Conservation (phyloP, 768 basidiomycete species). For the Leucogyrophana mollusca region DNA sequence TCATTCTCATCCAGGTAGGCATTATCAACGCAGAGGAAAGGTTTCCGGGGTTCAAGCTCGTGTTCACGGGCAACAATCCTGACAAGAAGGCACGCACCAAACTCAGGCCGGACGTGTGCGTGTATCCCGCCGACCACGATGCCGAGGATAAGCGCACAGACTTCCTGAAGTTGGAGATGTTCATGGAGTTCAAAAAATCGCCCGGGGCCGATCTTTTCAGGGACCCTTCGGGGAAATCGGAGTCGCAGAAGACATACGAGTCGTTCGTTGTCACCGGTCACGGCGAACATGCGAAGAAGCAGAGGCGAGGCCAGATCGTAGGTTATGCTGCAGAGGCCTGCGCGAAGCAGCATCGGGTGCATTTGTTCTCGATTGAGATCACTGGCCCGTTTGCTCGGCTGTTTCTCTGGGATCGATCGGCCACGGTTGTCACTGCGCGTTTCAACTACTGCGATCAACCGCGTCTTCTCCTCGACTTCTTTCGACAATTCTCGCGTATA, state of each 20-base stretch:
- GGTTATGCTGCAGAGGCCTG: background rate
- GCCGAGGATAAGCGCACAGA: background rate
- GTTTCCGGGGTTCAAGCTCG: too few species aligned
- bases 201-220: constrained; percentile 1
- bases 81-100: too few species aligned
- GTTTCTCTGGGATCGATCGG: background rate
- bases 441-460: too few species aligned
- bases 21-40: too few species aligned
- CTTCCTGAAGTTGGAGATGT: constrained; percentile 1
- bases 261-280: background rate
- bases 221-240: too few species aligned
- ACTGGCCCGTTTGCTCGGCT: background rate
- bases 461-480: too few species aligned
- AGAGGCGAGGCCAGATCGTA: background rate
- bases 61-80: too few species aligned
- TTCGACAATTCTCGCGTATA: too few species aligned
- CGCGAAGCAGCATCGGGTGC: background rate
- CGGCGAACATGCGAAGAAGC: background rate
- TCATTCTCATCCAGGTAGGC: too few species aligned
- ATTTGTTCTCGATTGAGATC: background rate
- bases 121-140: background rate
- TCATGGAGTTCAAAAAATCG: constrained; percentile 9
- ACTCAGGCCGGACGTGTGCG: constrained; percentile 5
- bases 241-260: background rate
- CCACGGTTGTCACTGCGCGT: too few species aligned